A percentile compares a stretch with the other conserved stretches of the same genome.
Conservation (phyloP, 345 rosid genomes). For the Bruguiera gymnorhiza region DNA sequence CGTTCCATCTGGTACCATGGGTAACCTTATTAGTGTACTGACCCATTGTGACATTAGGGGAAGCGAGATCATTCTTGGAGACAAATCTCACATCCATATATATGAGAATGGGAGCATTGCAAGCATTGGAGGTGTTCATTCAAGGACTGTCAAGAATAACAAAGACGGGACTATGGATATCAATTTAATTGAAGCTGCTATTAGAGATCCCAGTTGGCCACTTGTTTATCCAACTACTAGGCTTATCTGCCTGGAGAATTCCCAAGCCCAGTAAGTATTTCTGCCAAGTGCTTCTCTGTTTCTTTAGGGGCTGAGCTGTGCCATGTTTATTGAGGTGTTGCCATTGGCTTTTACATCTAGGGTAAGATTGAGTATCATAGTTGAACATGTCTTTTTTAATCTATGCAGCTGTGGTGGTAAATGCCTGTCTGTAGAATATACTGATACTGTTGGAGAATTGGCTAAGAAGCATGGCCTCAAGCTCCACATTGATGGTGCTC, state of each 20-base stretch:
- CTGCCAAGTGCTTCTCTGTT: neutral
- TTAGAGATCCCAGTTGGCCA: slow-evolving; percentile 66
- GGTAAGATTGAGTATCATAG: neutral
- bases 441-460: slow-evolving; percentile 65
- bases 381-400: neutral
- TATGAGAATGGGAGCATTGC: slow-evolving; percentile 88
- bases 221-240: slow-evolving; percentile 76
- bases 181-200: slow-evolving; percentile 65
- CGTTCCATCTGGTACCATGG: slow-evolving; percentile 97
- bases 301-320: no score
- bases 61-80: slow-evolving; percentile 92
- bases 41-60: slow-evolving; percentile 85
- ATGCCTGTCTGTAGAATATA: slow-evolving; percentile 68
- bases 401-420: slow-evolving; percentile 77
- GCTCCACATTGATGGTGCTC: slow-evolving; percentile 97
- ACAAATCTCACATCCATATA: slow-evolving; percentile 71
- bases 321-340: no score
- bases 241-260: slow-evolving; percentile 87
- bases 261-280: slow-evolving; percentile 77
- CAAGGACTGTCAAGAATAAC: slow-evolving; percentile 71
- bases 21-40: slow-evolving; percentile 84
- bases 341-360: no score
- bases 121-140: slow-evolving; percentile 89
- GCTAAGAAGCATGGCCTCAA: slow-evolving; percentile 80
- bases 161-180: slow-evolving; percentile 80